Conservation (phyloP, 352 stramenopile genomes). For the Phytophthora sp. region DNA sequence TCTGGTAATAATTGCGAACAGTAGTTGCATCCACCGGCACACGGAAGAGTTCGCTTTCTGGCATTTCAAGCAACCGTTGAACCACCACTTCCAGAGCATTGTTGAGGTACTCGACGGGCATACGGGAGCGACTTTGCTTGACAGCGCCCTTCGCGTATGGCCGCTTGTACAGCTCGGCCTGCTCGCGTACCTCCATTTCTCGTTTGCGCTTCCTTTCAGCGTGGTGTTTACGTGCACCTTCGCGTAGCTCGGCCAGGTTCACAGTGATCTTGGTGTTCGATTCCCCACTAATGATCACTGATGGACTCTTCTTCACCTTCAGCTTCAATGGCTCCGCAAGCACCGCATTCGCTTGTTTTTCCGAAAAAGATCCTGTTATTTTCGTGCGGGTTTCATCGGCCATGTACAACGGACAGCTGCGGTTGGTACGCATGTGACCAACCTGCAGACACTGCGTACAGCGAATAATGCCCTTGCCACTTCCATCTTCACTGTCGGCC, state of each 20-base stretch:
- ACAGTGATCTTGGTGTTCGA: conserved; percentile 70
- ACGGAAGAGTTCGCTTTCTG: conserved; percentile 82
- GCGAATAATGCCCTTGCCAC: conserved; percentile 71
- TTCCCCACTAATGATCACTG: conserved; percentile 33
- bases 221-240: conserved; percentile 78
- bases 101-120: conserved; percentile 81
- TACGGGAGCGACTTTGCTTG: conserved; percentile 78
- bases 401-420: conserved; percentile 85
- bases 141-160: conserved; percentile 75
- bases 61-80: conserved; percentile 71
- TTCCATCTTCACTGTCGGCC: conserved; percentile 31
- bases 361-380: conserved; percentile 33
- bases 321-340: conserved; percentile 62
- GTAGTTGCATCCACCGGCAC: conserved; percentile 61
- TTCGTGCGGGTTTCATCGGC: conserved; percentile 60
- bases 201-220: conserved; percentile 85
- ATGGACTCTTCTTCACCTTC: conserved; percentile 60
- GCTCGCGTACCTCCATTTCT: conserved; percentile 72
- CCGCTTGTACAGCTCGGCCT: conserved; percentile 82
- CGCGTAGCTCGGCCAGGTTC: conserved; percentile 74
- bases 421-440: conserved; percentile 87
- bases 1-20: conserved; percentile 80
- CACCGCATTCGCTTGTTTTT: conserved; percentile 36
- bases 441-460: conserved; percentile 83
- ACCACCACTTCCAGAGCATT: conserved; percentile 69